Conservation (phyloP, 805 yeast genomes). For the Metschnikowia orientalis region DNA sequence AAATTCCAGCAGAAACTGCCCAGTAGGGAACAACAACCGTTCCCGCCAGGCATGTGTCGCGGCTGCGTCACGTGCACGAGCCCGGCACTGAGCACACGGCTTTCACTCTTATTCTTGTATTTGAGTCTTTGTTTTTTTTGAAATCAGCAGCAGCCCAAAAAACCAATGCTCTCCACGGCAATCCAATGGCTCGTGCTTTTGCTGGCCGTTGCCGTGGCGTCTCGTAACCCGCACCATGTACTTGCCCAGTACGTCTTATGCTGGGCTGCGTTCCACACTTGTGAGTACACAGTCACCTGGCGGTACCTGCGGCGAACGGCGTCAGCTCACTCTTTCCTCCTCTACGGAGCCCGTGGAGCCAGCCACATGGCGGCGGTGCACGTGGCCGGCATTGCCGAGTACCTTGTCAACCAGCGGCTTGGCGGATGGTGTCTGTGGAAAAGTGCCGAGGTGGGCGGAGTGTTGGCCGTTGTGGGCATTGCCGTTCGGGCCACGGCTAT, state of each 20-base stretch:
- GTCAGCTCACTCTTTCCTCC: conserved; percentile 27
- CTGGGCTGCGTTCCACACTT: conserved; percentile 21
- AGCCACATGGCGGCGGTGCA: conserved; percentile 29
- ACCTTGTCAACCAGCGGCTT: conserved; percentile 9
- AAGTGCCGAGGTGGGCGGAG: conserved; percentile 13
- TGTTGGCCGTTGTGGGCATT: conserved; percentile 23
- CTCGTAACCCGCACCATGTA: neutral
- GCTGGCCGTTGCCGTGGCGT: neutral
- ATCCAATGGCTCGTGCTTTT: conserved; percentile 7
- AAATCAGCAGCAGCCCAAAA: neutral
- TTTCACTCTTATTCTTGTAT: too few relatives aligned
- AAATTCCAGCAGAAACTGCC: too few relatives aligned
- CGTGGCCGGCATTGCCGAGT: conserved; percentile 22
- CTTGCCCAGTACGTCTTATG: conserved; percentile 18
- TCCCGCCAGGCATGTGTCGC: too few relatives aligned
- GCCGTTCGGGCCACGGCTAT: conserved; percentile 27
- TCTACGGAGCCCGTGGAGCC: conserved; percentile 35
- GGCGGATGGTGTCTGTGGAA: conserved; percentile 6
- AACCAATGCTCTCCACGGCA: conserved; percentile 5
- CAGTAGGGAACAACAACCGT: too few relatives aligned
- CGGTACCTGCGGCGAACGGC: conserved; percentile 25
- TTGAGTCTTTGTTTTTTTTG: too few relatives aligned
- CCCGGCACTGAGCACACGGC: too few relatives aligned
- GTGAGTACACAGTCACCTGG: conserved; percentile 27
- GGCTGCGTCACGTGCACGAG: too few relatives aligned